A percentile compares a stretch with the other conserved stretches of the same genome.
These are phyloP conservation scores for Camellia japonica DNA, from an alignment of 148 eudicot genomes.

Conservation along the genomic window DNA sequence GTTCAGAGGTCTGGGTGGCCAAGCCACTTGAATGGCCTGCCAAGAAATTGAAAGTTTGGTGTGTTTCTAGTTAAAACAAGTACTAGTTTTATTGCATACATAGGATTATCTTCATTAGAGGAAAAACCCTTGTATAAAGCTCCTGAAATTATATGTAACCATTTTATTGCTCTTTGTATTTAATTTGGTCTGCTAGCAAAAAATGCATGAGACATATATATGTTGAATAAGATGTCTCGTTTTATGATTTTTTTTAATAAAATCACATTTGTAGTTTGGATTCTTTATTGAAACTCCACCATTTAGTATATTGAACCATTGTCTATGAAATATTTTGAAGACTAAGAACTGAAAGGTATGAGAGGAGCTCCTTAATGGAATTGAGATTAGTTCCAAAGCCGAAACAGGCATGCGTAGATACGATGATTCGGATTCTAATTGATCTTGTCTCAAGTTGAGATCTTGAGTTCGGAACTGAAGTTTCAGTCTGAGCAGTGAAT, in stretches of 20 bases:
- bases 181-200: background rate
- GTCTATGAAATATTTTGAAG: too few relatives aligned
- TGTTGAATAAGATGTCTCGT: too few relatives aligned
- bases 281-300: too few relatives aligned
- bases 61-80: background rate
- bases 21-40: background rate
- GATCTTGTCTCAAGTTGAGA: background rate
- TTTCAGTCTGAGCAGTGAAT: too few relatives aligned
- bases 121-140: background rate
- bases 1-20: too few relatives aligned
- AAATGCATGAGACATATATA: too few relatives aligned
- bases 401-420: conserved; percentile 6
- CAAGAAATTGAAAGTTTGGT: background rate
- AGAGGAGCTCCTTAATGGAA: conserved; percentile 12
- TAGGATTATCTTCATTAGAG: background rate
- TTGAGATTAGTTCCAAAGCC: conserved; percentile 6
- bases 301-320: too few relatives aligned
- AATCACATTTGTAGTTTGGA: too few relatives aligned
- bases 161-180: background rate
- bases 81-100: background rate
- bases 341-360: background rate
- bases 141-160: background rate
- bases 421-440: background rate
- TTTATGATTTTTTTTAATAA: too few relatives aligned
- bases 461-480: too few relatives aligned